A percentile compares a stretch with the other conserved stretches of the same genome.
These are phyloP conservation scores for Podaxis sp. DNA, from an alignment of 768 basidiomycete species.

Conservation along the genomic window DNA sequence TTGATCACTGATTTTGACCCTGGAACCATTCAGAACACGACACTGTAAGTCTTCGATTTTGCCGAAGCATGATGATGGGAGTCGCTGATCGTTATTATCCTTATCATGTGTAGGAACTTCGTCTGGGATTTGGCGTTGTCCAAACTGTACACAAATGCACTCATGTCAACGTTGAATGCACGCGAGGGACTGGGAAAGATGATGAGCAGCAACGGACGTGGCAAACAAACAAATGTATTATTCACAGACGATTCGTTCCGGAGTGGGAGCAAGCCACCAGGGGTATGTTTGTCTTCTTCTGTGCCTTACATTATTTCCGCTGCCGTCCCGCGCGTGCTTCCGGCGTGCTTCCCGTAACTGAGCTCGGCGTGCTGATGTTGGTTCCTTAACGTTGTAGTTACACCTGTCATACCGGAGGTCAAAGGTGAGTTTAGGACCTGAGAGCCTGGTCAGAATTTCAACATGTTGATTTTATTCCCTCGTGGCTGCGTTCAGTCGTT, in stretches of 20 bases:
- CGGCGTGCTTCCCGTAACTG: background rate
- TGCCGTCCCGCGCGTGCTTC: background rate
- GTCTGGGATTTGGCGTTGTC: slow-evolving; percentile 48
- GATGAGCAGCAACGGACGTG: background rate
- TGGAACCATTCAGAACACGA: slow-evolving; percentile 33
- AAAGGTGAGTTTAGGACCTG: slow-evolving; percentile 1
- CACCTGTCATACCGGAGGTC: background rate
- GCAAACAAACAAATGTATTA: slow-evolving; percentile 19
- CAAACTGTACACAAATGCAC: slow-evolving; percentile 49
- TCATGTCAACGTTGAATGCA: slow-evolving; percentile 49
- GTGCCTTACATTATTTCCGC: background rate
- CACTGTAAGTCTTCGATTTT: slow-evolving; percentile 33
- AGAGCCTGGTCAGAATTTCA: background rate
- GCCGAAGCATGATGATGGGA: background rate
- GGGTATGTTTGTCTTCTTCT: background rate
- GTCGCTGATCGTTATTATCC: background rate
- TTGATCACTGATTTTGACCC: background rate
- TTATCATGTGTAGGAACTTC: slow-evolving; percentile 36
- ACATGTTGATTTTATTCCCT: background rate
- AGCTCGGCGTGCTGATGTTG: no score
- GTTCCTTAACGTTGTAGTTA: background rate
- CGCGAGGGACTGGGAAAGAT: slow-evolving; percentile 31
- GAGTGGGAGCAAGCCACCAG: background rate
- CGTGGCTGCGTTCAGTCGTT: background rate
- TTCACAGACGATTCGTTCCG: slow-evolving; percentile 15